Percentiles rank a stretch among this genome's conserved stretches.
Evolutionary conservation across 2,329 filamentous ascomycete genomes (phyloP).

Genomic region (Stylonectria norvegica): DNA sequence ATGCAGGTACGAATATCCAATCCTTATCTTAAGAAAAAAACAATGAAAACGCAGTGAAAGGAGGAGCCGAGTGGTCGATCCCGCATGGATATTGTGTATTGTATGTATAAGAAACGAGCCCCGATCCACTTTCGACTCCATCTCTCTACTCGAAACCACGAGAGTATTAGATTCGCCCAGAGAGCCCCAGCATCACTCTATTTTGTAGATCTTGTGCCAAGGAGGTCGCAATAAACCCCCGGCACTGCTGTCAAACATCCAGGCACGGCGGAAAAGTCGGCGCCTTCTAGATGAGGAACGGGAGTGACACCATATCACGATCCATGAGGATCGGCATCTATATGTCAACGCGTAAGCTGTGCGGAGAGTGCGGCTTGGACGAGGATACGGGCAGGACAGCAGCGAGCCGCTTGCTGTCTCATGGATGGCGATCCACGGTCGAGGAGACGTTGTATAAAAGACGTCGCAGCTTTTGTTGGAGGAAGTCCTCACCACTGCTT

Average conservation of each 20-base stretch:
- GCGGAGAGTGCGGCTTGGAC: constrained; percentile 9
- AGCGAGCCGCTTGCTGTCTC: no score
- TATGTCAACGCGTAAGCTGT: constrained; percentile 15
- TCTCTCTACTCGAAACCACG: constrained; percentile 21
- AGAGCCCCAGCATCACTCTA: constrained; percentile 8
- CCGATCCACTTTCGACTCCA: constrained; percentile 6
- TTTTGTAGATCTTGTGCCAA: constrained; percentile 23
- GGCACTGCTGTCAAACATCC: constrained; percentile 17
- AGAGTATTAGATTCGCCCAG: constrained; percentile 8
- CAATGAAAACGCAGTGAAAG: no score
- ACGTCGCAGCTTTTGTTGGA: no score
- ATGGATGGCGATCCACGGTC: no score
- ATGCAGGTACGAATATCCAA: no score
- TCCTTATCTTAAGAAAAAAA: no score
- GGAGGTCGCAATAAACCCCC: constrained; percentile 15
- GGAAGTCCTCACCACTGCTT: no score
- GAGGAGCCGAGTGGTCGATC: no score
- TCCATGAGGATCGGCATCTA: constrained; percentile 15
- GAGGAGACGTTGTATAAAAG: no score
- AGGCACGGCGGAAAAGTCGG: constrained; percentile 5
- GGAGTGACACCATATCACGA: constrained; percentile 22
- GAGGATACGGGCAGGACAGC: no score
- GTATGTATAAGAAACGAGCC: no score
- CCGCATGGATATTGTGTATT: no score
- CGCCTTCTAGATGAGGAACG: constrained; percentile 15